Conservation (phyloP, 257 asterid species). For the Capsicum rhomboideum region DNA sequence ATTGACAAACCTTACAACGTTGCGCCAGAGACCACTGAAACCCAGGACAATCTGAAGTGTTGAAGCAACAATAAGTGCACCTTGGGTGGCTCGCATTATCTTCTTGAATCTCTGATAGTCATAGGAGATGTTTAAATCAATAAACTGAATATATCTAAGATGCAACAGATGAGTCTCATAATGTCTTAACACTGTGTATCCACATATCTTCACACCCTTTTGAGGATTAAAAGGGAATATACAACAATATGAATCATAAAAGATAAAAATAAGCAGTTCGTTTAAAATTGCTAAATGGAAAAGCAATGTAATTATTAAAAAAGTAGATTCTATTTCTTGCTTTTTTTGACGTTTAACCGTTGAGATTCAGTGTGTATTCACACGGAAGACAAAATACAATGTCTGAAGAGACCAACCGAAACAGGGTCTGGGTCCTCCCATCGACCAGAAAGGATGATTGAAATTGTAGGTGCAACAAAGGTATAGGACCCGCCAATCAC, state of each 20-base stretch:
- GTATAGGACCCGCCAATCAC: slow-evolving; percentile 30
- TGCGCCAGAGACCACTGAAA: slow-evolving; percentile 38
- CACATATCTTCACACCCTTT: background rate
- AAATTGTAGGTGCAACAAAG: slow-evolving; percentile 28
- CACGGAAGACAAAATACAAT: background rate
- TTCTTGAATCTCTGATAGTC: slow-evolving; percentile 28
- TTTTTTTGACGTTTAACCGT: background rate
- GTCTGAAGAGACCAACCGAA: slow-evolving; percentile 13
- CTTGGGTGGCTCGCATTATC: slow-evolving; percentile 36
- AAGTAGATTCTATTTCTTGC: background rate
- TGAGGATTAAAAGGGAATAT: background rate
- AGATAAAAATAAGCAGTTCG: background rate
- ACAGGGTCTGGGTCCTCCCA: slow-evolving; percentile 26
- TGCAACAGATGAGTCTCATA: background rate
- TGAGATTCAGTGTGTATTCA: background rate
- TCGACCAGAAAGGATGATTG: slow-evolving; percentile 27
- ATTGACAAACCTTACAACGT: slow-evolving; percentile 25
- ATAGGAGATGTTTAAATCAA: background rate
- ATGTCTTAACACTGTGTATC: background rate
- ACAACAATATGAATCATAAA: background rate
- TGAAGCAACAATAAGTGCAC: slow-evolving; percentile 32
- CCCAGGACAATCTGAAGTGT: slow-evolving; percentile 34
- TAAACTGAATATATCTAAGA: background rate
- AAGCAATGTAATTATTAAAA: background rate
- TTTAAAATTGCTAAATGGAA: background rate